A percentile compares a stretch with the other conserved stretches of the same genome.
phyloP scores from a whole-genome alignment of 345 rosid genomes.

The Syzygium aromaticum region DNA sequence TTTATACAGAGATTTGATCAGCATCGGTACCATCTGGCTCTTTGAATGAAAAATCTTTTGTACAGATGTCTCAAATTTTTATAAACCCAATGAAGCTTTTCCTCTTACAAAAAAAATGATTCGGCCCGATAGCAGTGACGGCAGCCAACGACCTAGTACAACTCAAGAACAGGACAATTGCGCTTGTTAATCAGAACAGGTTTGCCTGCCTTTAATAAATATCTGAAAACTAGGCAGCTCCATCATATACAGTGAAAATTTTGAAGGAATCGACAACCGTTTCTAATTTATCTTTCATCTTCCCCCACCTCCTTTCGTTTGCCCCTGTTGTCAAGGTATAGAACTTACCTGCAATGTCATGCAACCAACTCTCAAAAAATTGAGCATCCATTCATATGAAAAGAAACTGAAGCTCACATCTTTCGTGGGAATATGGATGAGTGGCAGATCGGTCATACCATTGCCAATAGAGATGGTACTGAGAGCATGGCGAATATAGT shows the following conservation, averaged over 20 bases:
- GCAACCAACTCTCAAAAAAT: neutral
- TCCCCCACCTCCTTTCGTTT: constrained; percentile 85
- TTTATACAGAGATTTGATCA: neutral
- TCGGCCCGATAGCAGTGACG: neutral
- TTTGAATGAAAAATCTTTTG: neutral
- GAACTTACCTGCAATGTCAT: constrained; percentile 52
- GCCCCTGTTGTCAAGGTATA: constrained; percentile 84
- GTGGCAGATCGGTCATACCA: constrained; percentile 29
- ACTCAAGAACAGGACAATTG: neutral
- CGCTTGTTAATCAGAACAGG: neutral
- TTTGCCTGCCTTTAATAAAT: neutral
- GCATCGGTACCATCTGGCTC: neutral
- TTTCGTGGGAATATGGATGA: neutral
- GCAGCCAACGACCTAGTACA: neutral
- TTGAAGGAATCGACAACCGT: constrained; percentile 71
- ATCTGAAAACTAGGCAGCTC: neutral
- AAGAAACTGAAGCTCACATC: neutral
- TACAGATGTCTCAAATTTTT: neutral
- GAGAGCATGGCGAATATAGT: constrained; percentile 83
- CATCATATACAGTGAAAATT: constrained; percentile 33
- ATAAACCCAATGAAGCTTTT: neutral
- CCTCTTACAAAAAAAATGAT: neutral
- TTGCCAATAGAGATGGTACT: constrained; percentile 62
- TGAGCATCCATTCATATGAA: neutral
- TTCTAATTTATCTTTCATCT: constrained; percentile 78